Evolutionary conservation across 2,329 filamentous ascomycete genomes (phyloP), one percentile per base, ranked within the genome.

Genomic region (Clarireedia monteithiana): DNA sequence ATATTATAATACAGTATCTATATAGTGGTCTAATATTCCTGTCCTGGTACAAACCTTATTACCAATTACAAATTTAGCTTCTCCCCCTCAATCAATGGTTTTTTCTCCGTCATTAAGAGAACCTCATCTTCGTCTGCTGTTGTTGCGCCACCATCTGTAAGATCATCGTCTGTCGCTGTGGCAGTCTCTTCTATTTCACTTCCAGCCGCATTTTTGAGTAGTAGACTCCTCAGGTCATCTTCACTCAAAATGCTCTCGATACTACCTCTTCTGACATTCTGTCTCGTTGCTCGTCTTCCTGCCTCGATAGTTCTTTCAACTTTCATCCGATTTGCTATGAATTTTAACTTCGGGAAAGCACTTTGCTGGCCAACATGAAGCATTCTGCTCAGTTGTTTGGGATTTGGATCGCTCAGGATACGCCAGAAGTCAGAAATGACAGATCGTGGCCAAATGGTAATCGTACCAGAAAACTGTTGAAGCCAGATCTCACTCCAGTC

Each of bases 401-500:
- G 76, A 44, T 83, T 85, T 0, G 94, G 94, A 67, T 99, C 94
- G 0, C 85, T 84, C 1, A 99, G 78, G 59, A 99, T 95, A 64
- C 89, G 82, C 68, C 80, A 84, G 69, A 96, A 95, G 72, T 99
- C 94, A 1, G 83, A 86, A 1, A 83, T 74, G 3, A 84, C 75
- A 12, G 84, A 86, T 69, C 91, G 90, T 6, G 94, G 94, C 91
- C 92, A 97, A 67, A 99, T 91, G 12, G 94, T 99, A 60, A 97
- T 87, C 9, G 90, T 97, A 27, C 94, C 94, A 60, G 86, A 88
- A 71, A 99, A 99, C 57, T 91, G 84, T 70, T 99, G 94, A 48
- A 99, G 80, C 89, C 92, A 99, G 23, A 99, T 84, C 71, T 96
- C 88, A 57, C 86, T 91, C 94, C 94, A 99, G 70, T 99, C 94